These are phyloP conservation scores for Diaporthe ampelina DNA, from an alignment of 2,329 filamentous ascomycete species.

Conservation along the genomic window DNA sequence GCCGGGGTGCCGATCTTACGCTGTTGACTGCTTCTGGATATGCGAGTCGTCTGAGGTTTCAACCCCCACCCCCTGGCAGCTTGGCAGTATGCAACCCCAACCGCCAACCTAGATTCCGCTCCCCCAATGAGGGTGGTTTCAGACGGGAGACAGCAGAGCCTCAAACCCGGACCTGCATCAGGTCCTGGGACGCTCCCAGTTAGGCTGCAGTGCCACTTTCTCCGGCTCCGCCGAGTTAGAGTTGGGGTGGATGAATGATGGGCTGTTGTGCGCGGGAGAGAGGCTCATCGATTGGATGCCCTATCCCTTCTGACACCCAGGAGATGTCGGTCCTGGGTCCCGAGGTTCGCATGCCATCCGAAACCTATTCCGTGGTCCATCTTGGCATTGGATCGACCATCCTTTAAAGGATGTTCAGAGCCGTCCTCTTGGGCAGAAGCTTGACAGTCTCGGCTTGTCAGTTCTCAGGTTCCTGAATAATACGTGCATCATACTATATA, in stretches of 20 bases:
- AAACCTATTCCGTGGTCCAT: conserved; percentile 14
- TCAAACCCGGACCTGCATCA: conserved; percentile 31
- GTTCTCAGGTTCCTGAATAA: conserved; percentile 19
- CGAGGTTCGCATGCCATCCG: conserved; percentile 18
- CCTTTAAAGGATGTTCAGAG: conserved; percentile 17
- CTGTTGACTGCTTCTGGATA: conserved; percentile 8
- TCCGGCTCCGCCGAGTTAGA: conserved; percentile 14
- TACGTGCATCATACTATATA: conserved; percentile 18
- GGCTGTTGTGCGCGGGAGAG: neutral
- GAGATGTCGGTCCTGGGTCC: conserved; percentile 1
- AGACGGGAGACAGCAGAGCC: conserved; percentile 17
- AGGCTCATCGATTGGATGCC: conserved; percentile 2
- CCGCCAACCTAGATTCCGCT: conserved; percentile 9
- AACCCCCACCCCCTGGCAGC: conserved; percentile 28
- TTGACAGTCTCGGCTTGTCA: conserved; percentile 10
- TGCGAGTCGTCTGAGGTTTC: conserved; percentile 30
- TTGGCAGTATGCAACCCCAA: conserved; percentile 28
- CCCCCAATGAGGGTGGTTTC: conserved; percentile 9
- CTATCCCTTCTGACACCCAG: conserved; percentile 17
- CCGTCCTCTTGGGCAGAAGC: conserved; percentile 17
- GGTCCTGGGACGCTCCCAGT: conserved; percentile 7
- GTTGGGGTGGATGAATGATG: neutral
- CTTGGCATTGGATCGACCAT: conserved; percentile 25
- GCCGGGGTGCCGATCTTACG: conserved; percentile 27
- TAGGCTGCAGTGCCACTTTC: conserved; percentile 24